Evolutionary conservation across 768 basidiomycete genomes (phyloP).

Genomic region (Lactifluus subvellereus): DNA sequence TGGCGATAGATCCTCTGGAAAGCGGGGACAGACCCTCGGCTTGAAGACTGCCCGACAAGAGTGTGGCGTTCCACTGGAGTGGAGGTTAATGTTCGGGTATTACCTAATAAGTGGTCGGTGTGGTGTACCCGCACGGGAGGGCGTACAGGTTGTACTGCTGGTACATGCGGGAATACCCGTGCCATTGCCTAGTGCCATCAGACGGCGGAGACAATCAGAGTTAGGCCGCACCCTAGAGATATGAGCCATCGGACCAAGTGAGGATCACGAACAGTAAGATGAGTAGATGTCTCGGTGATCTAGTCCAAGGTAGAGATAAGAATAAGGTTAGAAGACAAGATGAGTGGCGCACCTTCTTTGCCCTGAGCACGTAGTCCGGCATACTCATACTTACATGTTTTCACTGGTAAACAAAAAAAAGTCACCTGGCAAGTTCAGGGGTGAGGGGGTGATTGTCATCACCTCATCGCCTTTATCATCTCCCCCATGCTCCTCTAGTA

Average conservation of each 20-base stretch:
- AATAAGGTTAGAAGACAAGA: conserved; percentile 14
- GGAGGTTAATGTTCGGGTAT: too few relatives aligned
- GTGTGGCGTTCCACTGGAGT: neutral
- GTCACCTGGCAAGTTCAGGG: neutral
- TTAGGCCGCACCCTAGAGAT: neutral
- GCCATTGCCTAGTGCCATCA: neutral
- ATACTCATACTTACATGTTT: conserved; percentile 60
- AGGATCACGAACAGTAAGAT: conserved; percentile 40
- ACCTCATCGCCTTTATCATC: conserved; percentile 42
- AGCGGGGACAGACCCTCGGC: conserved; percentile 63
- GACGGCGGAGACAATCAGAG: conserved; percentile 9
- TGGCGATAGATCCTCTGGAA: conserved; percentile 57
- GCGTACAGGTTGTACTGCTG: too few relatives aligned
- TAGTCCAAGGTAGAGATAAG: conserved; percentile 28
- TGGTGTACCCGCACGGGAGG: too few relatives aligned
- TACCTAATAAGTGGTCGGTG: too few relatives aligned
- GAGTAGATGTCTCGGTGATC: conserved; percentile 69
- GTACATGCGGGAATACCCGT: too few relatives aligned
- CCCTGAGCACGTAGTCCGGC: conserved; percentile 59
- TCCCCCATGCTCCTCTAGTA: conserved; percentile 61
- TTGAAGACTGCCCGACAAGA: conserved; percentile 28
- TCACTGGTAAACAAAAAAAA: conserved; percentile 16
- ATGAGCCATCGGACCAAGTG: neutral
- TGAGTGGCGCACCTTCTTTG: conserved; percentile 52
- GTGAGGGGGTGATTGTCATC: conserved; percentile 25